A percentile compares a stretch with the other conserved stretches of the same genome.
These are phyloP conservation scores for Microdochium trichocladiopsis DNA, from an alignment of 2,329 filamentous ascomycete species.

Conservation along the genomic window DNA sequence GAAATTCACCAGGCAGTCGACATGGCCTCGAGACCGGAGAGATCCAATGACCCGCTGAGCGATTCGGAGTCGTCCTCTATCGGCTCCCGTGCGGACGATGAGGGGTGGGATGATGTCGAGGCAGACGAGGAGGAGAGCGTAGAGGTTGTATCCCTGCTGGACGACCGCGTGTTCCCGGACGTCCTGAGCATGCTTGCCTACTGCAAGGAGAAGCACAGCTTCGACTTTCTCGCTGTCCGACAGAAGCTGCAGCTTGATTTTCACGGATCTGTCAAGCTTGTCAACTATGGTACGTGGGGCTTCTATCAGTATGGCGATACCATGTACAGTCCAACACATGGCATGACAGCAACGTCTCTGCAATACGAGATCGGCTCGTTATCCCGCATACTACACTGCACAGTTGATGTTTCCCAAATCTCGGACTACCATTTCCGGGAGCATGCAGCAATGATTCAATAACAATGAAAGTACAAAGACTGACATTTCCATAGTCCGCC, in stretches of 20 bases:
- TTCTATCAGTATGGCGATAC: too few species aligned
- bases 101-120: slow-evolving; percentile 49
- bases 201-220: slow-evolving; percentile 57
- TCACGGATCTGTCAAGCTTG: slow-evolving; percentile 64
- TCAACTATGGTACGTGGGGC: slow-evolving; percentile 53
- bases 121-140: slow-evolving; percentile 53
- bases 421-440: too few species aligned
- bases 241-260: slow-evolving; percentile 60
- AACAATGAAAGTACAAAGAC: neutral
- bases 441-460: neutral
- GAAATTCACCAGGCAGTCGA: neutral
- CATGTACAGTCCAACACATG: too few species aligned
- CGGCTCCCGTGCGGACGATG: slow-evolving; percentile 31
- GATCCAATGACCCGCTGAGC: slow-evolving; percentile 13
- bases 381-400: too few species aligned
- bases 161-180: slow-evolving; percentile 58
- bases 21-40: slow-evolving; percentile 6
- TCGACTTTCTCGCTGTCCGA: slow-evolving; percentile 59
- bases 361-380: too few species aligned
- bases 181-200: slow-evolving; percentile 59
- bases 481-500: slow-evolving; percentile 31
- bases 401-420: too few species aligned
- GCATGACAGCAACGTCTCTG: too few species aligned
- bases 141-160: slow-evolving; percentile 60
- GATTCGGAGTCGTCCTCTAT: slow-evolving; percentile 27